Evolutionary conservation across 441 rosid genomes (phyloP).

Genomic region (Aleurites moluccanus): DNA sequence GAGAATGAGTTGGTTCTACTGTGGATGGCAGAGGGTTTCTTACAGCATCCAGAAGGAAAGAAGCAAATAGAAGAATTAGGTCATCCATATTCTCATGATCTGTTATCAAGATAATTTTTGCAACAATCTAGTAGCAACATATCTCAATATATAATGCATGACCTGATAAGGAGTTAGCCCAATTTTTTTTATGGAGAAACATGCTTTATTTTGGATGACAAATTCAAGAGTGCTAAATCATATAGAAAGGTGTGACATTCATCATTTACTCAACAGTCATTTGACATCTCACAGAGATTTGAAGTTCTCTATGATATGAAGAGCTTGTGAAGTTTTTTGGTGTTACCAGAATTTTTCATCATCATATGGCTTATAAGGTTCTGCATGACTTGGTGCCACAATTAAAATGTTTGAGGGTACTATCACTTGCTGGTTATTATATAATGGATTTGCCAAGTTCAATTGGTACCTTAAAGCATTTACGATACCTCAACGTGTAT

Average conservation of each 20-base stretch:
- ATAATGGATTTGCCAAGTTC: constrained; percentile 26
- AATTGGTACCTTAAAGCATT: constrained; percentile 26
- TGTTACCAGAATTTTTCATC: neutral
- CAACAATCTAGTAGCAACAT: constrained; percentile 10
- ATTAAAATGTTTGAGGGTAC: neutral
- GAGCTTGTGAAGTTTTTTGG: constrained; percentile 4
- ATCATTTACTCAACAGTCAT: constrained; percentile 2
- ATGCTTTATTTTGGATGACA: constrained; percentile 16
- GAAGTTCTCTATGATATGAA: neutral
- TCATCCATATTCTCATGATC: constrained; percentile 20
- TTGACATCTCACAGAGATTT: constrained; percentile 20
- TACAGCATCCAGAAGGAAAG: constrained; percentile 7
- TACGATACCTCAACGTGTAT: constrained; percentile 29
- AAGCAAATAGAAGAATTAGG: constrained; percentile 26
- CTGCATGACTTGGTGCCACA: constrained; percentile 2
- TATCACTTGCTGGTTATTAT: constrained; percentile 12
- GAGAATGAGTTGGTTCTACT: constrained; percentile 12
- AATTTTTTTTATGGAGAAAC: constrained; percentile 18
- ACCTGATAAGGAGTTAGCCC: constrained; percentile 29
- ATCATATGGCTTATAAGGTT: neutral
- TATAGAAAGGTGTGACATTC: neutral
- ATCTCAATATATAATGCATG: constrained; percentile 26
- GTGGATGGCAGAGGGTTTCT: no score
- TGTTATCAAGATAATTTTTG: constrained; percentile 28
- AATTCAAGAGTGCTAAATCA: neutral